Percentiles rank a stretch among this genome's conserved stretches.
phyloP scores from a whole-genome alignment of 129 eudicot species.

The Silybum marianum region DNA sequence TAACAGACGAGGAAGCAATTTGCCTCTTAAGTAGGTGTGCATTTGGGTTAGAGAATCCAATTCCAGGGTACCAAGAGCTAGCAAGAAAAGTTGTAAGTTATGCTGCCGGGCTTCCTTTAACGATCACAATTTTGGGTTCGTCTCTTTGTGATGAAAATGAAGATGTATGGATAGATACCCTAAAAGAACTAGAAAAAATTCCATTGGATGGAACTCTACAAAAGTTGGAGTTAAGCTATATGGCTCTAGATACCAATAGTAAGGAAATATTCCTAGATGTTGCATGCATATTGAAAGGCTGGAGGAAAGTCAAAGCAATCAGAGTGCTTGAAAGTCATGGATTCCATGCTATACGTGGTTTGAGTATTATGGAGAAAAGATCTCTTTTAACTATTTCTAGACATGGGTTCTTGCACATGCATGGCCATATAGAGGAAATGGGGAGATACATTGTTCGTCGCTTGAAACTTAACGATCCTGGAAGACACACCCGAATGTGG shows the following conservation, averaged over 20 bases:
- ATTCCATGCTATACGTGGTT: neutral
- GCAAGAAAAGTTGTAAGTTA: too few species aligned
- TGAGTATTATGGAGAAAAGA: neutral
- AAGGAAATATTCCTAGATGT: neutral
- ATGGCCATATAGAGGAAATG: neutral
- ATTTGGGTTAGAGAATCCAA: too few species aligned
- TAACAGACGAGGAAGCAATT: too few species aligned
- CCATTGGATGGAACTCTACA: too few species aligned
- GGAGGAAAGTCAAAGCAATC: neutral
- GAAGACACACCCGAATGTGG: neutral
- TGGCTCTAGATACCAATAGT: neutral
- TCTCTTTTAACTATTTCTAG: neutral
- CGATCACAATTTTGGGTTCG: too few species aligned
- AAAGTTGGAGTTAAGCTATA: too few species aligned
- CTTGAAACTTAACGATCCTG: neutral
- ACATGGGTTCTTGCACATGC: neutral
- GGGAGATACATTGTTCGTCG: neutral
- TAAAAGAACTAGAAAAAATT: too few species aligned
- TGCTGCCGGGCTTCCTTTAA: too few species aligned
- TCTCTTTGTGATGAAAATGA: too few species aligned
- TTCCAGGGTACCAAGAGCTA: too few species aligned
- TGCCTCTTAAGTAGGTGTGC: too few species aligned
- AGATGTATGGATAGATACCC: too few species aligned
- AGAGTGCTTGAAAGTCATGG: neutral
- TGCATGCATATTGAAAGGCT: neutral